Base-by-base conservation (phyloP, 2,329 filamentous ascomycete genomes). In the Apiospora saccharicola region DNA sequence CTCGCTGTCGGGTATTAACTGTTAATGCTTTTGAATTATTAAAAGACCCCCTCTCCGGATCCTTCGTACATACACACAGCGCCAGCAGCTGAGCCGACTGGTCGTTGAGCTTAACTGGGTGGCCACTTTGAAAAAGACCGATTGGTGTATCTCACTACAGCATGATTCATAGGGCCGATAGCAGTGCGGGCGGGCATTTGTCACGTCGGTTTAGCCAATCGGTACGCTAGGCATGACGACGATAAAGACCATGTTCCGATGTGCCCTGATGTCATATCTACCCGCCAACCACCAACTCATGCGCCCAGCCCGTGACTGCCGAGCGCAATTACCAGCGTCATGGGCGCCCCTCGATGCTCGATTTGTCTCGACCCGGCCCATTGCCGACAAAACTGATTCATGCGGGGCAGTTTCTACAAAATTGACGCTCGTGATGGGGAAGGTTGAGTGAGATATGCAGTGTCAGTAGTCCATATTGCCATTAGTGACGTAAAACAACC, bases 131-230 rank as follows among this genome's bases (percentile, higher is more conserved):
- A 64, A 64, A 61, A 64, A 64, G 57, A 8, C 57, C 57, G 57
- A 64, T 64, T 64, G 57, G 57, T 34, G 57, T 41, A 41, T 41
- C 57, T 37, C 37, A n/a, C 57, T 41, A 41, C 57, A 64, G 30
- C 57, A 19, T 41, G 57, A 64, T 41, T 41, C 57, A 19, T 64
- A 64, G 57, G 57, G 16, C 30, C 57, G 53, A 61, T 37, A 53
- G 51, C 24, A 19, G 51, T 53, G 26, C 46, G 53, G 30, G 34
- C 34, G 34, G 30, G 34, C 53, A 41, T 64, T 64, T 22, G 19
- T 64, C 57, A 64, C 57, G 57, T 64, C 34, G 30, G 30, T 64
- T 64, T 64, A 64, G 57, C 57, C 57, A 64, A 37, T 37, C 57
- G 57, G 57, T 41, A 41, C 16, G 30, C 57, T 64, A 64, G 19